A percentile compares a stretch with the other conserved stretches of the same genome.
These are phyloP conservation scores for Populus simonii DNA, from an alignment of 345 rosid species.

Conservation along the genomic window DNA sequence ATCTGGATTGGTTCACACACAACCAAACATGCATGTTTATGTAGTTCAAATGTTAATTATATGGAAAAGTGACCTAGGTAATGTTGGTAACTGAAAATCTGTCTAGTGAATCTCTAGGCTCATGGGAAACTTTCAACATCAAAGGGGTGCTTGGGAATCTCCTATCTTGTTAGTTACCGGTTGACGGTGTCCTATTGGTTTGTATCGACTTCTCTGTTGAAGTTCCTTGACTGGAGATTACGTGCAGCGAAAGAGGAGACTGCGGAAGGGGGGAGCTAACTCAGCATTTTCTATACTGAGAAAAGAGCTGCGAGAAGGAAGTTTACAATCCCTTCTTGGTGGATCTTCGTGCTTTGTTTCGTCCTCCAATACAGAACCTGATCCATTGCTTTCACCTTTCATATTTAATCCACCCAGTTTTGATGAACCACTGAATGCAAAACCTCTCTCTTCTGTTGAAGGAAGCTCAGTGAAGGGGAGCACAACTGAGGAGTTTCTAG, in stretches of 20 bases:
- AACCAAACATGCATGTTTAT: not conserved
- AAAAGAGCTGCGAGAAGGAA: constrained; percentile 67
- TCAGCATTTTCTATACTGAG: constrained; percentile 57
- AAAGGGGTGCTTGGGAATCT: not conserved
- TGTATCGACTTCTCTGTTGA: not conserved
- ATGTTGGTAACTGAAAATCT: not conserved
- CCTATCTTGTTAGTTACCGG: not conserved
- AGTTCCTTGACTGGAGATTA: constrained; percentile 56
- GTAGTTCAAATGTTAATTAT: not conserved
- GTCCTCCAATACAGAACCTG: constrained; percentile 56
- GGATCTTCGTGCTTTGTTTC: constrained; percentile 55
- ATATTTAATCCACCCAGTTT: constrained; percentile 40
- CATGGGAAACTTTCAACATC: not conserved
- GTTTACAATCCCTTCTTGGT: constrained; percentile 57
- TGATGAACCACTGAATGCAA: constrained; percentile 30
- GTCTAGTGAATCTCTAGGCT: not conserved
- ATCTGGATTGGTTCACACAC: not conserved
- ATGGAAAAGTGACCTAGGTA: not conserved
- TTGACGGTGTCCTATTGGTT: no score
- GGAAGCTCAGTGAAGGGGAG: constrained; percentile 31
- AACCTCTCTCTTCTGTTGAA: constrained; percentile 29
- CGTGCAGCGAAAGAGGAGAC: constrained; percentile 70
- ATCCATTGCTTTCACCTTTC: constrained; percentile 69
- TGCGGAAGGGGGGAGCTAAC: constrained; percentile 56
- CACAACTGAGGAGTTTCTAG: constrained; percentile 29